phyloP scores from a whole-genome alignment of 2,329 filamentous ascomycete species.

The Aspergillus ochraceus region DNA sequence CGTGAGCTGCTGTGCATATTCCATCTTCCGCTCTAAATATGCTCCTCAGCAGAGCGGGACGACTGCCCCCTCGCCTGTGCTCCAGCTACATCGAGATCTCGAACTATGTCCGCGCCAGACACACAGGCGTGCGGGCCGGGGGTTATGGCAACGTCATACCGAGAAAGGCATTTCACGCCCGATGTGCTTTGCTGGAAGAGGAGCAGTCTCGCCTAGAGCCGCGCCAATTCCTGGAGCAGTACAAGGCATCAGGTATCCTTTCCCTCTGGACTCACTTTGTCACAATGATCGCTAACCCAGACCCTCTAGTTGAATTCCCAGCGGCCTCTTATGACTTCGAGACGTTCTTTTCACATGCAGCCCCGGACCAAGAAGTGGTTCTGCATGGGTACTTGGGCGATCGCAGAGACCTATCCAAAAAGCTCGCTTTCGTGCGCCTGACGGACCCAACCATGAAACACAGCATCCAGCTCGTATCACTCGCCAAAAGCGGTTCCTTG shows the following conservation, averaged over 20 bases:
- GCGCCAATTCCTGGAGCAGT: constrained; percentile 39
- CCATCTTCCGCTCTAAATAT: constrained; percentile 8
- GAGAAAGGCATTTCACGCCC: constrained; percentile 23
- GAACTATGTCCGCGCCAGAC: constrained; percentile 32
- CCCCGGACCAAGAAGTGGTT: constrained; percentile 46
- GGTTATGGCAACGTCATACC: constrained; percentile 6
- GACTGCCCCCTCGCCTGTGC: constrained; percentile 27
- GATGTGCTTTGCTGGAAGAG: constrained; percentile 23
- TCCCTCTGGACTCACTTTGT: neutral
- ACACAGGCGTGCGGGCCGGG: constrained; percentile 7
- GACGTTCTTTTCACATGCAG: constrained; percentile 31
- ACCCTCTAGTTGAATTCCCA: constrained; percentile 48
- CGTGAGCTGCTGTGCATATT: neutral
- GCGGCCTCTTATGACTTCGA: constrained; percentile 43
- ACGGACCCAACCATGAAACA: constrained; percentile 45
- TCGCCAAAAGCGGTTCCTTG: constrained; percentile 37
- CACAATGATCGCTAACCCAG: neutral
- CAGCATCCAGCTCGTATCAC: constrained; percentile 53
- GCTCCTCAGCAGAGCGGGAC: constrained; percentile 25
- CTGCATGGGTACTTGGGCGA: constrained; percentile 73
- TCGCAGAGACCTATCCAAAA: constrained; percentile 66
- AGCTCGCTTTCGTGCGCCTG: constrained; percentile 68
- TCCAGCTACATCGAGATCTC: constrained; percentile 41
- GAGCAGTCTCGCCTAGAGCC: constrained; percentile 10
- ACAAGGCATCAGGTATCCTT: constrained; percentile 47